Evolutionary conservation across 2,329 filamentous ascomycete species (phyloP).

Genomic region (Colletotrichum sidae): DNA sequence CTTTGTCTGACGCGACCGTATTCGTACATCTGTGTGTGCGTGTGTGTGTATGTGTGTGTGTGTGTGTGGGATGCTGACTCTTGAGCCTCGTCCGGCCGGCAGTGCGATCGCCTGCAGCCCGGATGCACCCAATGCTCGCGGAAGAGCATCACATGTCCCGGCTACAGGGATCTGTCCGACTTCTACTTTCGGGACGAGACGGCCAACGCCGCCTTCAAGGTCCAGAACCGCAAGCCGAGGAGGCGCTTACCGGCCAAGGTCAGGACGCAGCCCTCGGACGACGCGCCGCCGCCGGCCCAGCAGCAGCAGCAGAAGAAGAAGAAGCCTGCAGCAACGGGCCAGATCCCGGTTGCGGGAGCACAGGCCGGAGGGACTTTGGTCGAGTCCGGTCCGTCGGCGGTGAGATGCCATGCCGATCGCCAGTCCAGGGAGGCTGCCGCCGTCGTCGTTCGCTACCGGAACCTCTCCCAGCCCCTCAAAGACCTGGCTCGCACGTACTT

Average conservation of each 20-base stretch:
- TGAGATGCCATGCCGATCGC: constrained; percentile 12
- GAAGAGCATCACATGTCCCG: constrained; percentile 41
- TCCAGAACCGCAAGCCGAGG: constrained; percentile 24
- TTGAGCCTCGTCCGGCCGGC: not conserved
- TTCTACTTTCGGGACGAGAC: constrained; percentile 45
- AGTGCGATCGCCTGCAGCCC: constrained; percentile 43
- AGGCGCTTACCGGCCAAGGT: constrained; percentile 23
- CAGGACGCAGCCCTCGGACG: constrained; percentile 1
- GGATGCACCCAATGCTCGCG: constrained; percentile 44
- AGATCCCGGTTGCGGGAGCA: not conserved
- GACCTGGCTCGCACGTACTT: constrained; percentile 40
- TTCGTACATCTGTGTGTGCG: no score
- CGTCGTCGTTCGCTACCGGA: constrained; percentile 25
- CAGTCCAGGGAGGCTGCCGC: not conserved
- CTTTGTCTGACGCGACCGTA: no score
- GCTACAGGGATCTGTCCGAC: constrained; percentile 42
- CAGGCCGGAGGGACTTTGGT: not conserved
- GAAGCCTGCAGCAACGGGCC: not conserved
- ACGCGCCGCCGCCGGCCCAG: not conserved
- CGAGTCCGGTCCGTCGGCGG: not conserved
- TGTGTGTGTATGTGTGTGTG: no score
- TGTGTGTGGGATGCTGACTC: constrained; percentile 14
- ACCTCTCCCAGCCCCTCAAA: constrained; percentile 21
- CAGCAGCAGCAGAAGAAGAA: not conserved
- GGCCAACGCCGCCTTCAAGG: constrained; percentile 38